Evolutionary conservation across 2,329 filamentous ascomycete species (phyloP), one percentile per base, ranked within the genome.

Genomic region (Xylaria sp.): DNA sequence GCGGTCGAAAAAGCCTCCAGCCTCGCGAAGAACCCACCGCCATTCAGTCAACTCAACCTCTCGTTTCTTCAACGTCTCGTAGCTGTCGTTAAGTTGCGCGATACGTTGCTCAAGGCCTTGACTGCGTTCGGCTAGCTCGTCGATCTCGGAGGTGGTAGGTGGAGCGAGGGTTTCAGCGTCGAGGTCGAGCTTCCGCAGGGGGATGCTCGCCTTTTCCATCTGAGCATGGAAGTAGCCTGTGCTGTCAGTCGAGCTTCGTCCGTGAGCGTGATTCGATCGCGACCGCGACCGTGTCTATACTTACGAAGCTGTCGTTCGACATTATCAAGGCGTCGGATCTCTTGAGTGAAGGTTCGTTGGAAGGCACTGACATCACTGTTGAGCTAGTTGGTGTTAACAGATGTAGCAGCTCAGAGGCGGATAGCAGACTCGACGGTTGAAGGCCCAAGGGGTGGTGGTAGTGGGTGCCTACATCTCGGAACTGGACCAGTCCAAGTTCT

Each of bases 21-120:
- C 94, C 86, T 99, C 96, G 73, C 94, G 91, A 68, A 99, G 83
- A 61, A 99, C 97, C 94, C 95, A 98, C 78, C 97, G 92, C 96
- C 96, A 98, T 83, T 99, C 96, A 12, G 93, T 97, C 76, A 99
- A 86, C 81, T 99, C 96, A 69, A 97, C 93, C 85, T 98, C 96
- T 67, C 95, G 91, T 85, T 96, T 98, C 89, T 98, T 98, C 80
- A 99, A 83, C 18, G 94, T 98, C 85, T 99, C 96, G 82, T 99
- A 98, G 84, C 94, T 98, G 79, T 98, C 96, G 80, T 98, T 98
- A 71, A 99, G 84, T 74, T 94, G 95, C 67, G 90, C 91, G 74
- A 99, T 90, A 71, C 96, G 90, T 83, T 97, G 93, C 83, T 99
- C 96, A 66, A 99, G 87, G 81, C 90, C 92, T 83, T 98, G 93